Percentiles rank a stretch among this genome's conserved stretches.
Conservation (phyloP, 129 eudicot genomes). For the Centella asiatica region DNA sequence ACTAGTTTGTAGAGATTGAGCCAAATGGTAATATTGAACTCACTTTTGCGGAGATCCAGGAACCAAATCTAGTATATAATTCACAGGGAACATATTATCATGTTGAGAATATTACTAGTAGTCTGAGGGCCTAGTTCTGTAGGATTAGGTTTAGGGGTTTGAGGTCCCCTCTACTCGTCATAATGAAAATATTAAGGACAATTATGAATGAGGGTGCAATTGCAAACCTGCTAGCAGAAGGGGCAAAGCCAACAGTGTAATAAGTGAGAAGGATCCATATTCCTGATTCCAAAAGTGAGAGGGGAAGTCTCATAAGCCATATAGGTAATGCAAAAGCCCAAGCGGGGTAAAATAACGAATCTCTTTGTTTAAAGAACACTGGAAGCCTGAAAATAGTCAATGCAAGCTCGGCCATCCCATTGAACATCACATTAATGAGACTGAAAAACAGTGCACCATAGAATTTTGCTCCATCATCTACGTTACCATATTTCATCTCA, state of each 20-base stretch:
- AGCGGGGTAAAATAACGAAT: conserved; percentile 71
- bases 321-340: conserved; percentile 91
- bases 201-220: neutral
- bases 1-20: neutral
- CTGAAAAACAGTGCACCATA: conserved; percentile 77
- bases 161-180: too few relatives aligned
- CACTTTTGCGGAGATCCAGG: too few relatives aligned
- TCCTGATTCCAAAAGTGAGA: conserved; percentile 75
- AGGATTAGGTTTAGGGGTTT: too few relatives aligned
- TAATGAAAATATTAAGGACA: too few relatives aligned
- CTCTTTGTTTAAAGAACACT: conserved; percentile 77
- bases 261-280: conserved; percentile 77
- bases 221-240: conserved; percentile 63
- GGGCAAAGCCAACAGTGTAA: conserved; percentile 82
- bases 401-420: conserved; percentile 79
- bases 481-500: conserved; percentile 44
- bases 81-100: too few relatives aligned
- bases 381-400: conserved; percentile 68
- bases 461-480: conserved; percentile 61
- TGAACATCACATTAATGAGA: conserved; percentile 74
- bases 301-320: conserved; percentile 73
- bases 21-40: too few relatives aligned
- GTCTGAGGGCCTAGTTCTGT: too few relatives aligned
- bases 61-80: too few relatives aligned
- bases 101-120: too few relatives aligned